A percentile compares a stretch with the other conserved stretches of the same genome.
Evolutionary conservation across 257 asterid species (phyloP).

Genomic region (Handroanthus guayacan): DNA sequence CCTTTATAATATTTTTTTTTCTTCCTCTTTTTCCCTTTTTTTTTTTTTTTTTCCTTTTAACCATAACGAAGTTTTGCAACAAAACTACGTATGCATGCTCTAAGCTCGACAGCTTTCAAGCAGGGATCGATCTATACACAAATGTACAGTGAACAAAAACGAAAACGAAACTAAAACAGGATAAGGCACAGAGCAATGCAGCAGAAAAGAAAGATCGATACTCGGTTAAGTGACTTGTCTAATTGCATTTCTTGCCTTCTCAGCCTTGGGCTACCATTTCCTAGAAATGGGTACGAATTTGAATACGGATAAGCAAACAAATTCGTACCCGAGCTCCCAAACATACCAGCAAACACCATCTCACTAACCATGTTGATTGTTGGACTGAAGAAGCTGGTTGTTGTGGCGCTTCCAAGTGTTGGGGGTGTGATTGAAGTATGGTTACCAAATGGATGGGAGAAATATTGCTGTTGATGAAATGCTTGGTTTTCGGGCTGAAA

Average conservation of each 20-base stretch:
- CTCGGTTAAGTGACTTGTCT: slow-evolving; percentile 79
- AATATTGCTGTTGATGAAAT: slow-evolving; percentile 45
- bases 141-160: slow-evolving; percentile 31
- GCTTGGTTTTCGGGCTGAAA: slow-evolving; percentile 39
- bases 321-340: slow-evolving; percentile 62
- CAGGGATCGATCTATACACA: slow-evolving; percentile 44
- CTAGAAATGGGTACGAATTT: slow-evolving; percentile 50
- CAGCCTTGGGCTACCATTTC: slow-evolving; percentile 67
- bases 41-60: no score
- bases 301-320: slow-evolving; percentile 62
- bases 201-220: slow-evolving; percentile 72
- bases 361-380: slow-evolving; percentile 79
- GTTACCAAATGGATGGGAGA: slow-evolving; percentile 48
- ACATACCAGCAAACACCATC: slow-evolving; percentile 74
- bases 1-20: no score
- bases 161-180: slow-evolving; percentile 65
- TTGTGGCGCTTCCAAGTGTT: slow-evolving; percentile 47
- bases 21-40: no score
- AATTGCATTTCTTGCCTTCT: slow-evolving; percentile 81
- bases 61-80: slow-evolving; percentile 4
- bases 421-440: slow-evolving; percentile 52
- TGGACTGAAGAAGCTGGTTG: slow-evolving; percentile 62
- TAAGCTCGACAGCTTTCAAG: slow-evolving; percentile 27
- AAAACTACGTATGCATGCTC: slow-evolving; percentile 38
- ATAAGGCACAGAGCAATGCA: slow-evolving; percentile 78